These are phyloP conservation scores for Microdochium bolleyi DNA, from an alignment of 2,329 filamentous ascomycete genomes.

Conservation along the genomic window DNA sequence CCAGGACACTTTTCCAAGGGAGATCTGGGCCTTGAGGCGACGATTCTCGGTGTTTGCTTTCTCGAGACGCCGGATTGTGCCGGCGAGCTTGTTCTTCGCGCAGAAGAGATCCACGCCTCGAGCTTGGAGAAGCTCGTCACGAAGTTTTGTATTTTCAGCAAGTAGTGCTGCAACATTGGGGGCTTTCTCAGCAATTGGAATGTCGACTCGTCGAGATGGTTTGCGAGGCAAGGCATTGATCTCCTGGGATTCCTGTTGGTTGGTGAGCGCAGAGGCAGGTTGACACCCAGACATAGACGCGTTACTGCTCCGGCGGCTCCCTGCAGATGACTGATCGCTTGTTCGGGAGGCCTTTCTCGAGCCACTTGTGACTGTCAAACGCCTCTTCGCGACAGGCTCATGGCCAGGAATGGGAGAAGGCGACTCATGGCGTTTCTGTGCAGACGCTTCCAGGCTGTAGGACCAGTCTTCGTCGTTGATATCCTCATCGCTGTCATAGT, in stretches of 20 bases:
- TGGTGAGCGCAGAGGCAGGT: neutral
- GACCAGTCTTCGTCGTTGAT: neutral
- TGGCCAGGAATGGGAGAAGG: neutral
- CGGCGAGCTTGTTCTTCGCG: neutral
- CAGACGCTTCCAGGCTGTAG: neutral
- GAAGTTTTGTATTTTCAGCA: neutral
- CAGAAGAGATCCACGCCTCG: neutral
- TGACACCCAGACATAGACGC: too few relatives aligned
- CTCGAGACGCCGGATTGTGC: neutral
- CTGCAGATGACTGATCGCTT: neutral
- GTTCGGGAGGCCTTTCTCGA: neutral
- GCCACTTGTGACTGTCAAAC: neutral
- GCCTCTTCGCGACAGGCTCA: neutral
- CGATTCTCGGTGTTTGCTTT: neutral
- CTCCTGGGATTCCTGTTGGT: neutral
- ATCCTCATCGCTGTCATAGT: neutral
- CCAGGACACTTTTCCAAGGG: neutral
- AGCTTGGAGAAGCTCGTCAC: neutral
- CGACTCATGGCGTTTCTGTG: neutral
- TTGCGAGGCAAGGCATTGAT: neutral
- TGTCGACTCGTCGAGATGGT: neutral
- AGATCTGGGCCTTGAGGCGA: neutral
- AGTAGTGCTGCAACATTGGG: neutral
- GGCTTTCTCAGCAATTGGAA: neutral
- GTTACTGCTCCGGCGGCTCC: neutral